Conservation (phyloP, 345 rosid genomes). For the Melastoma malabathricum region DNA sequence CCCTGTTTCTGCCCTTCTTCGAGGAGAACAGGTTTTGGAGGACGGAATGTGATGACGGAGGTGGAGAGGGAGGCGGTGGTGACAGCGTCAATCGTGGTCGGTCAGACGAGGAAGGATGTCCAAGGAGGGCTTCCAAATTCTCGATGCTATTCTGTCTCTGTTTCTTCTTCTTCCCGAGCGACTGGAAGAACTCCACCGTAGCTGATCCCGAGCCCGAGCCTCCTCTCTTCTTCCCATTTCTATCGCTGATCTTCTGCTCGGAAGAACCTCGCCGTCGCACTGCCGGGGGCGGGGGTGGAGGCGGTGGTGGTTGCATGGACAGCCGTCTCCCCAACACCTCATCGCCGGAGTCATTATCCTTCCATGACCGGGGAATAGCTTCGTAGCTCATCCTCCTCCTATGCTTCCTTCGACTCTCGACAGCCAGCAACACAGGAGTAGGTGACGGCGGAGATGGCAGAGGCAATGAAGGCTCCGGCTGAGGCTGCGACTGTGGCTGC, state of each 20-base stretch:
- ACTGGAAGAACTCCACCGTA: slow-evolving; percentile 45
- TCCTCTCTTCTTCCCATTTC: slow-evolving; percentile 47
- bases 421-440: slow-evolving; percentile 1
- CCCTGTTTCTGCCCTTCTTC: slow-evolving; percentile 43
- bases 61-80: slow-evolving; percentile 27
- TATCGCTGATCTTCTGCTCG: slow-evolving; percentile 11
- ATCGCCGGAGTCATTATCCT: neutral
- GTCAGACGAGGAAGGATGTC: slow-evolving; percentile 11
- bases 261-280: slow-evolving; percentile 9
- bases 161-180: slow-evolving; percentile 44
- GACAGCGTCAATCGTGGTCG: slow-evolving; percentile 13
- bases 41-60: slow-evolving; percentile 33
- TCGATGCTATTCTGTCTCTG: slow-evolving; percentile 79
- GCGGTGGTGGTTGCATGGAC: slow-evolving; percentile 5
- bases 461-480: slow-evolving; percentile 10
- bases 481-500: slow-evolving; percentile 6
- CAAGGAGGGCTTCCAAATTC: slow-evolving; percentile 52
- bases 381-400: slow-evolving; percentile 2
- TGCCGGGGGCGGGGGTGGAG: slow-evolving; percentile 9
- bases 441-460: neutral
- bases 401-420: slow-evolving; percentile 1
- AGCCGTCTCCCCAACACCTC: too few relatives aligned
- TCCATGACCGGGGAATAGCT: neutral
- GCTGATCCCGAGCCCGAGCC: slow-evolving; percentile 41
- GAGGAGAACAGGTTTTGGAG: slow-evolving; percentile 49